A percentile compares a stretch with the other conserved stretches of the same genome.
These are phyloP conservation scores for Geosmithia flava DNA, from an alignment of 2,329 filamentous ascomycete genomes.

Conservation along the genomic window DNA sequence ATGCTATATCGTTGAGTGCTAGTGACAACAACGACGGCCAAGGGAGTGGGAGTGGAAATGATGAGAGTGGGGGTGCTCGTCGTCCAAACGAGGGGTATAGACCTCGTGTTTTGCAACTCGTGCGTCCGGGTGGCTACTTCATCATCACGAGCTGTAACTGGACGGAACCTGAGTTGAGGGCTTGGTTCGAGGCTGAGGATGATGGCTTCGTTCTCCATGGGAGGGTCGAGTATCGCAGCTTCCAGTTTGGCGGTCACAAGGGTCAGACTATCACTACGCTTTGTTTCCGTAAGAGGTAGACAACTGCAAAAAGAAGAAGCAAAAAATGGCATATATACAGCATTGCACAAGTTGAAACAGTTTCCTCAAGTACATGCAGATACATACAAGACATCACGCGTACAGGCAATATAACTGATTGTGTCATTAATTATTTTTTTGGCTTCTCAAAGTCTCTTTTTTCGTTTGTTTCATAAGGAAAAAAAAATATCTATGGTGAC, in stretches of 20 bases:
- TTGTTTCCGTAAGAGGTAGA: slow-evolving; percentile 49
- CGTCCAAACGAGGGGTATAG: slow-evolving; percentile 67
- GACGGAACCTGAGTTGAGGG: slow-evolving; percentile 76
- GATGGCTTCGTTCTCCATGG: slow-evolving; percentile 47
- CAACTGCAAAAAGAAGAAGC: neutral
- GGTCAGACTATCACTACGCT: slow-evolving; percentile 83
- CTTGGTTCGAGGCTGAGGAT: slow-evolving; percentile 53
- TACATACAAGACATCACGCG: neutral
- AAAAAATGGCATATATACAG: neutral
- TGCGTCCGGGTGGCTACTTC: slow-evolving; percentile 61
- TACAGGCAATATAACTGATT: neutral
- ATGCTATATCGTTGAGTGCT: slow-evolving; percentile 72
- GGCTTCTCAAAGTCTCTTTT: neutral
- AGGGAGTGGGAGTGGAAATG: neutral
- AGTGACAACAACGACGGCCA: slow-evolving; percentile 35
- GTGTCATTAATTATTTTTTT: neutral
- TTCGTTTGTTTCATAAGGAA: neutral
- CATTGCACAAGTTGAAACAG: too few relatives aligned
- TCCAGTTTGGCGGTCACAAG: slow-evolving; percentile 78
- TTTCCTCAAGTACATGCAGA: too few relatives aligned
- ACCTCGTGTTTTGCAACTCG: slow-evolving; percentile 51
- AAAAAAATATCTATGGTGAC: slow-evolving; percentile 41
- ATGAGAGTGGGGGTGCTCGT: slow-evolving; percentile 15
- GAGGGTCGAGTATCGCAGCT: slow-evolving; percentile 69
- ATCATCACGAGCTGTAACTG: slow-evolving; percentile 96